phyloP scores from a whole-genome alignment of 495 filamentous ascomycete genomes.

The Trypethelium eluteriae region DNA sequence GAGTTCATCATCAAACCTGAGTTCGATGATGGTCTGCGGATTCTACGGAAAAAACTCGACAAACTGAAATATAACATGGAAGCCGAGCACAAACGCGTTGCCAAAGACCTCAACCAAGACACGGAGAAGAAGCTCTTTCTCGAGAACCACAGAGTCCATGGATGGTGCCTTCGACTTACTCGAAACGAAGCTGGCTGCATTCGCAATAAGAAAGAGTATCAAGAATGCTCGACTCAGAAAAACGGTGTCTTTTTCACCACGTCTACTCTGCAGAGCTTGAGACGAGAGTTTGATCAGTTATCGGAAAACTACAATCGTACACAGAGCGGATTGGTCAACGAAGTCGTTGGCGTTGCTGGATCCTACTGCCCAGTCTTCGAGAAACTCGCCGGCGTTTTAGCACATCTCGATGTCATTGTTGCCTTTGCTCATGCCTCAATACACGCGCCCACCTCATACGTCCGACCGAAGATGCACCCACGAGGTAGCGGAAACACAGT shows the following conservation, averaged over 20 bases:
- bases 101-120: slow-evolving; percentile 81
- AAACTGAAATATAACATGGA: slow-evolving; percentile 78
- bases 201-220: slow-evolving; percentile 79
- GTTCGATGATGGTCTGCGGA: slow-evolving; percentile 82
- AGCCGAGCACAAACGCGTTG: slow-evolving; percentile 66
- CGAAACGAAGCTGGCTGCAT: slow-evolving; percentile 88
- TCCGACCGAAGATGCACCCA: slow-evolving; percentile 84
- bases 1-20: slow-evolving; percentile 99
- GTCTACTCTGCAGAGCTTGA: slow-evolving; percentile 66
- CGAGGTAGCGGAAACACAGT: slow-evolving; percentile 86
- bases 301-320: slow-evolving; percentile 95
- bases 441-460: slow-evolving; percentile 85
- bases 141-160: slow-evolving; percentile 90
- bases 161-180: slow-evolving; percentile 94
- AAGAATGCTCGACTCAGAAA: slow-evolving; percentile 97
- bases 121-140: slow-evolving; percentile 97
- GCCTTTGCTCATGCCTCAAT: slow-evolving; percentile 90
- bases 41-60: slow-evolving; percentile 85
- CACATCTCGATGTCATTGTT: slow-evolving; percentile 94
- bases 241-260: slow-evolving; percentile 99
- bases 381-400: slow-evolving; percentile 75
- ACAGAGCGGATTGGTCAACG: slow-evolving; percentile 80
- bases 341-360: slow-evolving; percentile 86
- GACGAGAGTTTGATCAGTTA: slow-evolving; percentile 88
- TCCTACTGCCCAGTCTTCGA: slow-evolving; percentile 95